phyloP scores from a whole-genome alignment of 257 asterid species.

The Schizonepeta tenuifolia region DNA sequence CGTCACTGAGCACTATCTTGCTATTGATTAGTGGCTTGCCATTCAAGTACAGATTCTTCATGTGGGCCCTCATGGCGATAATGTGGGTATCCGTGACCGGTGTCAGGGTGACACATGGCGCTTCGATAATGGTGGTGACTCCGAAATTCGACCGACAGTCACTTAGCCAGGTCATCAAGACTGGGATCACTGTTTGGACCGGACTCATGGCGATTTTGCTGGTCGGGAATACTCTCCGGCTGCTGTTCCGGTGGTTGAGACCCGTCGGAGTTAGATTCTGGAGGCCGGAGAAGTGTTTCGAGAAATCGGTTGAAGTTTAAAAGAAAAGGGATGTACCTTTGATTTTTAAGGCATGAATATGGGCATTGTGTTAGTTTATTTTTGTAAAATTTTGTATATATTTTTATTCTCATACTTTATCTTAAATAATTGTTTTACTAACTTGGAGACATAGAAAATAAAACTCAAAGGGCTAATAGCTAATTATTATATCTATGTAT shows the following conservation, averaged over 20 bases:
- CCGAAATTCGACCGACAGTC: conserved; percentile 26
- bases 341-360: too few relatives aligned
- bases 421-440: too few relatives aligned
- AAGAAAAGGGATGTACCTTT: too few relatives aligned
- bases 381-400: too few relatives aligned
- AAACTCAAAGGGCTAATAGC: too few relatives aligned
- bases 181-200: conserved; percentile 39
- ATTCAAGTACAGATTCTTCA: conserved; percentile 33
- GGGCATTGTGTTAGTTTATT: too few relatives aligned
- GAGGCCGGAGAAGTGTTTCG: background rate
- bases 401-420: too few relatives aligned
- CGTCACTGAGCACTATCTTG: conserved; percentile 54
- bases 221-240: conserved; percentile 40
- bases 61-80: conserved; percentile 52
- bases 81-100: conserved; percentile 55
- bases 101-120: conserved; percentile 41
- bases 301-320: background rate
- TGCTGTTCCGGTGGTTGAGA: conserved; percentile 37
- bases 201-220: conserved; percentile 43
- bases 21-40: conserved; percentile 57
- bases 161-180: conserved; percentile 29
- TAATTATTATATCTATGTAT: too few relatives aligned
- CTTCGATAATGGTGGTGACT: conserved; percentile 36
- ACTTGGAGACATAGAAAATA: too few relatives aligned
- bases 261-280: conserved; percentile 13